Evolutionary conservation across 2,329 filamentous ascomycete species (phyloP).

Genomic region (Trichophyton benhamiae): DNA sequence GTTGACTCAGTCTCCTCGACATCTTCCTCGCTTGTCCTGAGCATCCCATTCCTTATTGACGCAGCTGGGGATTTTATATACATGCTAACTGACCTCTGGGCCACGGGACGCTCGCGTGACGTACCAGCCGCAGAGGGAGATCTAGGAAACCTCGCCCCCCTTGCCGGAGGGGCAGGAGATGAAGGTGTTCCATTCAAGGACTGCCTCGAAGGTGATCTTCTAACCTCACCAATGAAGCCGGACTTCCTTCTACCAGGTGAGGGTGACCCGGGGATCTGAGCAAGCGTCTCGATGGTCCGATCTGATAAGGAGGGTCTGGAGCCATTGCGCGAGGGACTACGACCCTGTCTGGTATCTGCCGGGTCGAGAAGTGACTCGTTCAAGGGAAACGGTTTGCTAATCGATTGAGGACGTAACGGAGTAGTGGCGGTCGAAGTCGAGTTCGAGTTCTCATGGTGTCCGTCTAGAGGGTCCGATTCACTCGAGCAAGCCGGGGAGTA

Average conservation of each 20-base stretch:
- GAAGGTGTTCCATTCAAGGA: background rate
- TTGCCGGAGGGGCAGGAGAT: background rate
- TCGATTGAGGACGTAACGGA: background rate
- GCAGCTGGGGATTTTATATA: background rate
- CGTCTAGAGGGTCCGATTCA: slow-evolving; percentile 3
- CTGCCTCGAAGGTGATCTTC: slow-evolving; percentile 24
- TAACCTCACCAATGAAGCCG: slow-evolving; percentile 39
- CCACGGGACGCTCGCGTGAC: background rate
- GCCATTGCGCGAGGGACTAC: slow-evolving; percentile 6
- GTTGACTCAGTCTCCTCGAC: background rate
- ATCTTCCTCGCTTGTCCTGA: background rate
- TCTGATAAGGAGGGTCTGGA: slow-evolving; percentile 38
- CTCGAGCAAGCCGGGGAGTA: slow-evolving; percentile 16
- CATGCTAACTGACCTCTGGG: slow-evolving; percentile 3
- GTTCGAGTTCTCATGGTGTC: background rate
- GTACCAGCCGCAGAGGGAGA: background rate
- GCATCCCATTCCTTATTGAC: background rate
- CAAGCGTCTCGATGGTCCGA: slow-evolving; percentile 72
- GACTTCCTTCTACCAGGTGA: slow-evolving; percentile 53
- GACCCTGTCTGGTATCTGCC: slow-evolving; percentile 12
- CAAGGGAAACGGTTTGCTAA: background rate
- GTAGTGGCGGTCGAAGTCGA: background rate
- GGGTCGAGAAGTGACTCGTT: slow-evolving; percentile 17
- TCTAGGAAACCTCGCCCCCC: background rate
- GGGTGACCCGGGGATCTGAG: slow-evolving; percentile 67